Percentiles rank a stretch among this genome's conserved stretches.
These are phyloP conservation scores for Papiliotrema terrestris DNA, from an alignment of 1,284 basidiomycete genomes.

Conservation along the genomic window DNA sequence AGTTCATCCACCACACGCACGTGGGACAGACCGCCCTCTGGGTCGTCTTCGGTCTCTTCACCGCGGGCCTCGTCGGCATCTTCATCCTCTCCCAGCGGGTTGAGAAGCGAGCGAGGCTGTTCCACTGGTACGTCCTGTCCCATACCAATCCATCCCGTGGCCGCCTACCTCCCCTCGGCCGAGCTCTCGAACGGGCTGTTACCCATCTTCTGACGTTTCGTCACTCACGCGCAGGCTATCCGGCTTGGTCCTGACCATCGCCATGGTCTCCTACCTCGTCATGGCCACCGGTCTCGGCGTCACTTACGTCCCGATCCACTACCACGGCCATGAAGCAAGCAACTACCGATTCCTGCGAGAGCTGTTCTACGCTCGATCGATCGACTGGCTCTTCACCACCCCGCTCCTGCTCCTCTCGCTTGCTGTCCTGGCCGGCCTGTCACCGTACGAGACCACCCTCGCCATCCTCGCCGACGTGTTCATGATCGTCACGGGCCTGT, in stretches of 20 bases:
- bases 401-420: constrained; percentile 38
- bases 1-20: constrained; percentile 21
- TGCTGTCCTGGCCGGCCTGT: constrained; percentile 33
- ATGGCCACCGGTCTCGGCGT: constrained; percentile 40
- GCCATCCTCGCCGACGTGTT: constrained; percentile 34
- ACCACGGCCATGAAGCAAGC: constrained; percentile 15
- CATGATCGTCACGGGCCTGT: constrained; percentile 36
- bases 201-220: too few relatives aligned
- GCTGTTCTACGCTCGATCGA: constrained; percentile 33
- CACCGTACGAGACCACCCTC: constrained; percentile 30
- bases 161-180: not conserved
- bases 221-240: constrained; percentile 21
- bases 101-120: constrained; percentile 33
- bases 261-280: constrained; percentile 39
- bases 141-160: not conserved
- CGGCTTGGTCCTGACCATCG: constrained; percentile 34
- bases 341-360: constrained; percentile 26
- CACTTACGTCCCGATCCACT: constrained; percentile 21
- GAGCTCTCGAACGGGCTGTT: too few relatives aligned
- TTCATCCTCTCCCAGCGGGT: constrained; percentile 30
- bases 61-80: constrained; percentile 28
- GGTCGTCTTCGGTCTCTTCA: constrained; percentile 39
- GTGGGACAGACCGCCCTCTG: constrained; percentile 33
- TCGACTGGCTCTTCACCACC: constrained; percentile 38
- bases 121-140: constrained; percentile 36